Conservation (phyloP, 345 rosid genomes). For the Boechera divaricarpa region DNA sequence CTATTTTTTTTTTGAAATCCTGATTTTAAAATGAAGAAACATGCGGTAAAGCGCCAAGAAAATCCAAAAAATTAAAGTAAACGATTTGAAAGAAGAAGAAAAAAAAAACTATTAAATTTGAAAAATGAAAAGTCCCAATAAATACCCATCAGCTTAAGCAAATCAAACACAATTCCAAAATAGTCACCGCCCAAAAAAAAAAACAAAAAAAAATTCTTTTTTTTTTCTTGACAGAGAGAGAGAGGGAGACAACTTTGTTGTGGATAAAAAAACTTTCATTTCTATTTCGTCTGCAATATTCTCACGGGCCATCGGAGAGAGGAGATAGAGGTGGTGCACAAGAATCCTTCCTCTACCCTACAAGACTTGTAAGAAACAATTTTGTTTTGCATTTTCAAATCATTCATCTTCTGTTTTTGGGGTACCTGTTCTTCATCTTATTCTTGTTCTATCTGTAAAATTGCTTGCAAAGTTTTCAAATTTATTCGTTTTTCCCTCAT, state of each 20-base stretch:
- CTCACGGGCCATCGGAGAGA: slow-evolving; percentile 48
- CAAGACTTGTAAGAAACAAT: slow-evolving; percentile 34
- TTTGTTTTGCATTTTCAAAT: slow-evolving; percentile 6
- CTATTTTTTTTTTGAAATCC: background rate
- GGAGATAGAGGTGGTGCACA: slow-evolving; percentile 47
- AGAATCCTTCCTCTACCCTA: slow-evolving; percentile 33
- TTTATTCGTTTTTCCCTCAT: background rate
- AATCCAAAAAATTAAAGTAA: slow-evolving; percentile 27
- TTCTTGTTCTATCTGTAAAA: background rate
- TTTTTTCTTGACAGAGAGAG: slow-evolving; percentile 32
- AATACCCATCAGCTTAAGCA: slow-evolving; percentile 39
- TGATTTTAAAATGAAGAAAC: background rate
- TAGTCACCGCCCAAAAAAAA: slow-evolving; percentile 46
- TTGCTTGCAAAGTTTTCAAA: background rate
- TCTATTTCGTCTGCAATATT: slow-evolving; percentile 43
- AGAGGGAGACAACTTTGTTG: slow-evolving; percentile 42
- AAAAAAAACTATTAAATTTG: background rate
- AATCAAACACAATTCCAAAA: slow-evolving; percentile 45
- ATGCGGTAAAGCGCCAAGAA: slow-evolving; percentile 35
- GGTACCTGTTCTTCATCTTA: slow-evolving; percentile 26
- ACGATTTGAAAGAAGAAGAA: background rate
- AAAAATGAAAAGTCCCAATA: slow-evolving; percentile 35
- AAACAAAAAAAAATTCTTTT: slow-evolving; percentile 6
- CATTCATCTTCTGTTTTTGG: slow-evolving; percentile 11
- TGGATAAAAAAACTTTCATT: slow-evolving; percentile 42